phyloP scores from a whole-genome alignment of 768 basidiomycete species.

The Gymnopilus junonius region DNA sequence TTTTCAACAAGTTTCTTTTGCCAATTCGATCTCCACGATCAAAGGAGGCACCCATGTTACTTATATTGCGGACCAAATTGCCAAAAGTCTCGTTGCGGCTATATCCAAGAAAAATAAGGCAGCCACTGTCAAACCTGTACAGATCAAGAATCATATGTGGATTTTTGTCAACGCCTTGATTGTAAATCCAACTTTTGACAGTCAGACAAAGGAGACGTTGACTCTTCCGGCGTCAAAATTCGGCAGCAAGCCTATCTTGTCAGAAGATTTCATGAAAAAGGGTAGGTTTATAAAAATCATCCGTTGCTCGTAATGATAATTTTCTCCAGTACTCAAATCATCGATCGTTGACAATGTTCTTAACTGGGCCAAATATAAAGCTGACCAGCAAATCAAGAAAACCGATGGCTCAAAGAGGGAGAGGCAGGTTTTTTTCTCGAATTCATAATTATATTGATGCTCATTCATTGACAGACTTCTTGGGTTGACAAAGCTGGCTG shows the following conservation, averaged over 20 bases:
- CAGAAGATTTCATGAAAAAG: conserved; percentile 97
- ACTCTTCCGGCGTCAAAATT: conserved; percentile 90
- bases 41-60: conserved; percentile 97
- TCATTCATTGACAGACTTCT: conserved; percentile 59
- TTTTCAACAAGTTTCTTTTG: conserved; percentile 95
- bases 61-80: conserved; percentile 84
- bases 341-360: conserved; percentile 90
- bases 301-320: not conserved
- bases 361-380: conserved; percentile 97
- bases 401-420: conserved; percentile 92
- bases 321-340: conserved; percentile 70
- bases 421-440: conserved; percentile 56
- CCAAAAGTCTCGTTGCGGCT: conserved; percentile 78
- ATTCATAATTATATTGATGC: not conserved
- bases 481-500: conserved; percentile 91
- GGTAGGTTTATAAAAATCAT: conserved; percentile 48
- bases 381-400: conserved; percentile 94
- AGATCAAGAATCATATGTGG: conserved; percentile 99
- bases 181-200: conserved; percentile 98
- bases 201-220: conserved; percentile 97
- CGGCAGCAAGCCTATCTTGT: conserved; percentile 80
- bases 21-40: conserved; percentile 94
- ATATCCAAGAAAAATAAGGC: conserved; percentile 98
- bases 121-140: conserved; percentile 89
- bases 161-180: conserved; percentile 95